Conservation (phyloP, 179 eudicot species). For the Pouteria campechiana region DNA sequence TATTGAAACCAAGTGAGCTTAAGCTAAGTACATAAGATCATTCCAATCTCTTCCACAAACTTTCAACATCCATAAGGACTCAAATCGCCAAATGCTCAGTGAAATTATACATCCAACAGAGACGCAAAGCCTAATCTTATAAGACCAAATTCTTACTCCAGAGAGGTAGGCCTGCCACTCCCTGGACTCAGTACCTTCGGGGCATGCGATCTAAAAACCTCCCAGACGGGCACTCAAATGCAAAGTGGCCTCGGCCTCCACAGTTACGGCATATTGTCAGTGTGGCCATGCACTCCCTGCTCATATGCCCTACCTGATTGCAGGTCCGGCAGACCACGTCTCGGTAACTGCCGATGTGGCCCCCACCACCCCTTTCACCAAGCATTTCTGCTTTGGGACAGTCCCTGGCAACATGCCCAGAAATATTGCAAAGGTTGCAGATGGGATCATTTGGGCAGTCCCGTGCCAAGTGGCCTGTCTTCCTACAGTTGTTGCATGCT, state of each 20-base stretch:
- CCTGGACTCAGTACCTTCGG: too few species aligned
- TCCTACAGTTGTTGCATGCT: constrained; percentile 98
- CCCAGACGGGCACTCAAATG: constrained; percentile 83
- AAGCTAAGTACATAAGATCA: too few species aligned
- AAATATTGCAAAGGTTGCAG: constrained; percentile 79
- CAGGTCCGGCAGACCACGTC: constrained; percentile 80
- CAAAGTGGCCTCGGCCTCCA: constrained; percentile 89
- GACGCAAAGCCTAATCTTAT: too few species aligned
- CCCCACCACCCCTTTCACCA: constrained; percentile 44
- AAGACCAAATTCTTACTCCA: too few species aligned
- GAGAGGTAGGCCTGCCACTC: too few species aligned
- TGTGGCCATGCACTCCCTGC: constrained; percentile 63
- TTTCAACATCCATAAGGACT: too few species aligned
- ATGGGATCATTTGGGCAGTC: constrained; percentile 80
- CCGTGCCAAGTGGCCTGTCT: constrained; percentile 90
- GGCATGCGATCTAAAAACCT: constrained; percentile 70
- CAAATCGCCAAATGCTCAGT: too few species aligned
- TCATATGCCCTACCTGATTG: constrained; percentile 89
- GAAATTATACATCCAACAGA: neutral
- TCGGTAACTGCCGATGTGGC: constrained; percentile 42
- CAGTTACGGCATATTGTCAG: constrained; percentile 84
- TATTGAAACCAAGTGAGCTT: too few species aligned
- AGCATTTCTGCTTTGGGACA: constrained; percentile 59
- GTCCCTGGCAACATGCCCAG: constrained; percentile 77
- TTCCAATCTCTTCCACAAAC: too few species aligned